Evolutionary conservation across 2,329 filamentous ascomycete genomes (phyloP), one percentile per base, ranked within the genome.

Genomic region (Arachnopeziza araneosa): DNA sequence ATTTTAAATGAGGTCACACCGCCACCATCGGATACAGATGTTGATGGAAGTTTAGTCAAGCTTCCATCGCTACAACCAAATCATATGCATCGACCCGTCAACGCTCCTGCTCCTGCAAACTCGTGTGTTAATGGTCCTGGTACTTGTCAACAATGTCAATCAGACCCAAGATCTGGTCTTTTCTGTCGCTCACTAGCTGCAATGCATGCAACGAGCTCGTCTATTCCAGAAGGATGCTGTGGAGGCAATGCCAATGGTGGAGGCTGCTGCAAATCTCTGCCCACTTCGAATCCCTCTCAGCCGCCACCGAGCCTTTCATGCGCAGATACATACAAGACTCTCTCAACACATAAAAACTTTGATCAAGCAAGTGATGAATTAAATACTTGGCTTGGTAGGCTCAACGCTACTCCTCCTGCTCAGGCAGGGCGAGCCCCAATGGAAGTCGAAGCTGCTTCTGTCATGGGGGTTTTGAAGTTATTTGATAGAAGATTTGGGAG

Each of bases 181-280:
- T 95, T 95, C 77, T 95, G 90, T 75, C 88, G 90, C 63, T 88
- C 89, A 12, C 83, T 93, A 56, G 89, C 90, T 24, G 89, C 89
- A 62, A 87, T 72, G 53, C 69, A 65, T 36, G 66, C 62, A 72
- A 60, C 76, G 72, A 57, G 66, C 57, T 56, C 61, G 24, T 50
- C 63, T 60, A 69, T 73, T 61, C 69, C 75, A 54, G 78, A 80
- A 21, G 84, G 84, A 55, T 90, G 88, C 73, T 84, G 83, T 67
- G 84, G 86, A 51, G 84, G 86, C 52, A 83, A 81, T 60, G 78
- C 78, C 50, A 73, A 77, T 21, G 81, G 79, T 17, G 84, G 83
- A 17, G 85, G 85, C 44, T 90, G 88, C 73, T 91, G 88, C 76
- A 87, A 73, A 55, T 64, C 66, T 32, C 49, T 61, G 17, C 63